phyloP scores from a whole-genome alignment of 148 eudicot species.

The Dianthus caryophyllus region DNA sequence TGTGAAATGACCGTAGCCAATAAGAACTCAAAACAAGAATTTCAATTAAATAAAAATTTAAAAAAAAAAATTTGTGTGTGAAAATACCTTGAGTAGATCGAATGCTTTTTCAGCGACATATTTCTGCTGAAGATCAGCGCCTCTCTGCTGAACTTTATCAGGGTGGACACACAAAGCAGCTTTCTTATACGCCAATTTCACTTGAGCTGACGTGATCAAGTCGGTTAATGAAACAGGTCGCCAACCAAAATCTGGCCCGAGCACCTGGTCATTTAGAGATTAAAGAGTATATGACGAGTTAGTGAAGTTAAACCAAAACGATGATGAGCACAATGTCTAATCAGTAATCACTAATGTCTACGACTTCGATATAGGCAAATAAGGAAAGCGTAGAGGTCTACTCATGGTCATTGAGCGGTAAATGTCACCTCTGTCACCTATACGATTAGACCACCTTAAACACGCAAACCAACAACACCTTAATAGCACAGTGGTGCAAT shows the following conservation, averaged over 20 bases:
- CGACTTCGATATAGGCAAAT: not conserved
- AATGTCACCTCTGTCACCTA: no score
- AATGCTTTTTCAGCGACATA: constrained; percentile 86
- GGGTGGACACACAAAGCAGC: constrained; percentile 90
- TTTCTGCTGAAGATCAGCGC: constrained; percentile 68
- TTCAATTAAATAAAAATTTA: no score
- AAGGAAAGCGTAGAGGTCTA: not conserved
- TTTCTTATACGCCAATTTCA: constrained; percentile 67
- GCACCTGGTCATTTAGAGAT: constrained; percentile 44
- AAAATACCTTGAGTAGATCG: constrained; percentile 80
- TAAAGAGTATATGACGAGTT: constrained; percentile 4
- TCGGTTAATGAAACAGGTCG: constrained; percentile 69
- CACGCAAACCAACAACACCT: no score
- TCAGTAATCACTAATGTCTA: not conserved
- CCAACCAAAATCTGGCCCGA: constrained; percentile 91
- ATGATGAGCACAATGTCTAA: not conserved
- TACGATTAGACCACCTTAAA: no score
- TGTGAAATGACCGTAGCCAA: not conserved
- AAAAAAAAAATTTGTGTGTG: not conserved
- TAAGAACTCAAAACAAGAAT: not conserved
- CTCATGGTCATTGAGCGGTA: no score
- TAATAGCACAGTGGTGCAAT: no score
- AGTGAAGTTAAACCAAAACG: not conserved
- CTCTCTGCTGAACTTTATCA: constrained; percentile 92
- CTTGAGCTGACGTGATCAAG: constrained; percentile 72